Evolutionary conservation across 345 rosid genomes (phyloP).

Genomic region (Syzygium aromaticum): DNA sequence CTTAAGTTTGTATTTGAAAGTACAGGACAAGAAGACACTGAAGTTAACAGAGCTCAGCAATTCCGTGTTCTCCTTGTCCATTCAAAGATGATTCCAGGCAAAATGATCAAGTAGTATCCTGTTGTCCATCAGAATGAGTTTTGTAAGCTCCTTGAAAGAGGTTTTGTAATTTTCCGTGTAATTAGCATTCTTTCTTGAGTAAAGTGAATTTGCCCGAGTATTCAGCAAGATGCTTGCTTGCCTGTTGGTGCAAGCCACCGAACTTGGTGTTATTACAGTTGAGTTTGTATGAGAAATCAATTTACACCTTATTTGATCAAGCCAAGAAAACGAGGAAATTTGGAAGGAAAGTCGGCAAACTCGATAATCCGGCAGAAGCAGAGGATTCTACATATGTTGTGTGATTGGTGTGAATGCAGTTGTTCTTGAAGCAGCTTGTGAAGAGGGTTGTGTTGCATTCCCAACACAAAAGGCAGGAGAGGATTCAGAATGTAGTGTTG

Average conservation of each 20-base stretch:
- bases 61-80: neutral
- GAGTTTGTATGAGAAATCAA: neutral
- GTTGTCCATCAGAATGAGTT: neutral
- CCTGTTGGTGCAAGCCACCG: neutral
- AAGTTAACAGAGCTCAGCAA: neutral
- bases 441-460: neutral
- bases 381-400: neutral
- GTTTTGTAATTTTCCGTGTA: neutral
- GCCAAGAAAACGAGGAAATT: neutral
- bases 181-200: neutral
- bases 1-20: neutral
- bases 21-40: neutral
- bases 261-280: neutral
- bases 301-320: neutral
- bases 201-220: neutral
- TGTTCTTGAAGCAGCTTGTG: neutral
- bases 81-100: neutral
- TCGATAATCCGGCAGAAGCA: neutral
- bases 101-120: neutral
- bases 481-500: neutral
- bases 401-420: neutral
- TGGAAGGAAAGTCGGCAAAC: neutral
- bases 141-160: neutral
- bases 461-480: neutral
- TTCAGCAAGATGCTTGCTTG: neutral